A percentile compares a stretch with the other conserved stretches of the same genome.
Conservation (phyloP, 2,329 filamentous ascomycete genomes). For the Trichoderma pleuroti region DNA sequence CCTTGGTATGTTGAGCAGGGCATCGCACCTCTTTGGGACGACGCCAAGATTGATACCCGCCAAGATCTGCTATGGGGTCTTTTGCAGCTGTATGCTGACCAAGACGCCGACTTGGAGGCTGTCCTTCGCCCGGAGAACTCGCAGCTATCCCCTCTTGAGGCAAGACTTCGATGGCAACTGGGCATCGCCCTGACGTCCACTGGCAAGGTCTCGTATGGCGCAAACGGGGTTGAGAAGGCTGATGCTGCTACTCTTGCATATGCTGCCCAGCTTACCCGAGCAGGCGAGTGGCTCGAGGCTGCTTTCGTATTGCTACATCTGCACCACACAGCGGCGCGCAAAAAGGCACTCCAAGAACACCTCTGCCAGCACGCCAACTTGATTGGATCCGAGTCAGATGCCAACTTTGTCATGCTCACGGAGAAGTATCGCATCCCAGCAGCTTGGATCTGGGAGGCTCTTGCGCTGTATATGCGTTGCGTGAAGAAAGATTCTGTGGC, state of each 20-base stretch:
- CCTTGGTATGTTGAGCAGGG: slow-evolving; percentile 66
- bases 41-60: slow-evolving; percentile 53
- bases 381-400: slow-evolving; percentile 57
- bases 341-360: slow-evolving; percentile 66
- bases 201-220: slow-evolving; percentile 50
- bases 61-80: slow-evolving; percentile 86
- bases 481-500: slow-evolving; percentile 63
- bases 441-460: slow-evolving; percentile 81
- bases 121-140: slow-evolving; percentile 74
- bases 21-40: slow-evolving; percentile 57
- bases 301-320: slow-evolving; percentile 77
- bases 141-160: slow-evolving; percentile 69
- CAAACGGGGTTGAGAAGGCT: slow-evolving; percentile 55
- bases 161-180: slow-evolving; percentile 80
- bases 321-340: slow-evolving; percentile 58
- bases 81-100: slow-evolving; percentile 72
- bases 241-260: slow-evolving; percentile 67
- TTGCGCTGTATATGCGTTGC: slow-evolving; percentile 76
- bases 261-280: slow-evolving; percentile 58
- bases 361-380: slow-evolving; percentile 67
- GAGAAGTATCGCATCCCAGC: slow-evolving; percentile 67
- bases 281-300: slow-evolving; percentile 65
- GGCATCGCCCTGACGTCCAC: slow-evolving; percentile 60
- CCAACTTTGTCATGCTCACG: slow-evolving; percentile 57
- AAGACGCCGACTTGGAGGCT: slow-evolving; percentile 58